These are phyloP conservation scores for Curvularia eragrostidis DNA, from an alignment of 2,329 filamentous ascomycete genomes.

Conservation along the genomic window DNA sequence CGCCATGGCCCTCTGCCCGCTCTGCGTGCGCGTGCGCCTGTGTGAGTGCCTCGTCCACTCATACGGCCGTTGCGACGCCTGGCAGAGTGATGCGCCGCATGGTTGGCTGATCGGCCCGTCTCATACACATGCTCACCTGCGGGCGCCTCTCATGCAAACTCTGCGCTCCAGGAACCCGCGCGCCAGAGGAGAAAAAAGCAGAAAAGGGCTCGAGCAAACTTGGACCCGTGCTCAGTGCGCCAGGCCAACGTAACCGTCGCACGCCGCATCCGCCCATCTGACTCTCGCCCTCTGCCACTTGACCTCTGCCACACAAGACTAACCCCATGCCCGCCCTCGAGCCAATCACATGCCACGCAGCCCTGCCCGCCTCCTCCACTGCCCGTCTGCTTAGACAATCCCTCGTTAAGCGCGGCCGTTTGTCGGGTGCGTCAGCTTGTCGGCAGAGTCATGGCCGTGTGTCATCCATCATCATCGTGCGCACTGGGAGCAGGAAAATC, in stretches of 20 bases:
- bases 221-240: conserved; percentile 10
- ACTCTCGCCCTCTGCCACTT: background rate
- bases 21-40: background rate
- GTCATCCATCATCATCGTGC: background rate
- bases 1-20: background rate
- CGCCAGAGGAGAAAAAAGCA: conserved; percentile 4
- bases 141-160: conserved; percentile 17
- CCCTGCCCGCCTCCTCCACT: conserved; percentile 19
- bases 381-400: conserved; percentile 16
- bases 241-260: conserved; percentile 23
- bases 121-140: conserved; percentile 16
- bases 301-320: conserved; percentile 13
- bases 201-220: conserved; percentile 1
- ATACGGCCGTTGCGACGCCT: conserved; percentile 9
- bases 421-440: conserved; percentile 13
- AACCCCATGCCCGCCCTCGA: conserved; percentile 38
- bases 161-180: conserved; percentile 20
- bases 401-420: conserved; percentile 28
- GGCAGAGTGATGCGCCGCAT: conserved; percentile 14
- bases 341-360: conserved; percentile 18
- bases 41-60: background rate
- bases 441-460: background rate
- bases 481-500: conserved; percentile 7
- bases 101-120: conserved; percentile 34
- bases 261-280: conserved; percentile 13